Percentiles rank a stretch among this genome's conserved stretches.
phyloP scores from a whole-genome alignment of 2,329 filamentous ascomycete genomes.

The Colletotrichum salicis region DNA sequence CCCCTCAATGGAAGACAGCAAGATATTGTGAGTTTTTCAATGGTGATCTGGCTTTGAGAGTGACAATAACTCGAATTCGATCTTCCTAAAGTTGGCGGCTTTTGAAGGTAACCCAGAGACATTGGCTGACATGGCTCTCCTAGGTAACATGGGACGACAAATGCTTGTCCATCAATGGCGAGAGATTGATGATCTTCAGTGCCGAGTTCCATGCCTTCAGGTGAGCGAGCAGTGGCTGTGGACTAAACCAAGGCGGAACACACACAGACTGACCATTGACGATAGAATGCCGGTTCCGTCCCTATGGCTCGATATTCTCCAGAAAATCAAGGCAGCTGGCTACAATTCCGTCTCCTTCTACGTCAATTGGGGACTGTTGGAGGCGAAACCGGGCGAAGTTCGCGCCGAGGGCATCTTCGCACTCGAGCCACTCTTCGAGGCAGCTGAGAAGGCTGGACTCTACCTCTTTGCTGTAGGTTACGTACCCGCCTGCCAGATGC shows the following conservation, averaged over 20 bases:
- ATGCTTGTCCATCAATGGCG: slow-evolving; percentile 73
- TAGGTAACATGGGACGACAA: slow-evolving; percentile 73
- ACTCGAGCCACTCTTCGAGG: slow-evolving; percentile 76
- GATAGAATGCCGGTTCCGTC: slow-evolving; percentile 46
- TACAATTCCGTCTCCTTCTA: slow-evolving; percentile 80
- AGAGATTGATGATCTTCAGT: slow-evolving; percentile 73
- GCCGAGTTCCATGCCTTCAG: slow-evolving; percentile 74
- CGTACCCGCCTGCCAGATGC: too few species aligned
- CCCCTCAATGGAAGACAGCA: slow-evolving; percentile 33
- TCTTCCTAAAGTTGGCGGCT: fast-evolving
- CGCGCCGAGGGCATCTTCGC: slow-evolving; percentile 74
- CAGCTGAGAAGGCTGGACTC: slow-evolving; percentile 72
- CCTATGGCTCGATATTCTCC: slow-evolving; percentile 72
- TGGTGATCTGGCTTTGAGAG: fast-evolving
- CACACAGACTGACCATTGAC: background rate
- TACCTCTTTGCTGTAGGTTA: slow-evolving; percentile 69
- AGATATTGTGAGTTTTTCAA: slow-evolving; percentile 24
- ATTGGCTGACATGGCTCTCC: background rate
- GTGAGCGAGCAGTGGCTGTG: background rate
- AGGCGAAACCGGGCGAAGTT: slow-evolving; percentile 74
- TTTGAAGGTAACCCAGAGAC: background rate
- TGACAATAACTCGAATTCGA: background rate
- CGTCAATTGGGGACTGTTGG: slow-evolving; percentile 75
- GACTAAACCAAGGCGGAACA: too few species aligned
- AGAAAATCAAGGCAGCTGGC: slow-evolving; percentile 79